Conservation (phyloP, 2,329 filamentous ascomycete species). For the Alternaria ethzedia region DNA sequence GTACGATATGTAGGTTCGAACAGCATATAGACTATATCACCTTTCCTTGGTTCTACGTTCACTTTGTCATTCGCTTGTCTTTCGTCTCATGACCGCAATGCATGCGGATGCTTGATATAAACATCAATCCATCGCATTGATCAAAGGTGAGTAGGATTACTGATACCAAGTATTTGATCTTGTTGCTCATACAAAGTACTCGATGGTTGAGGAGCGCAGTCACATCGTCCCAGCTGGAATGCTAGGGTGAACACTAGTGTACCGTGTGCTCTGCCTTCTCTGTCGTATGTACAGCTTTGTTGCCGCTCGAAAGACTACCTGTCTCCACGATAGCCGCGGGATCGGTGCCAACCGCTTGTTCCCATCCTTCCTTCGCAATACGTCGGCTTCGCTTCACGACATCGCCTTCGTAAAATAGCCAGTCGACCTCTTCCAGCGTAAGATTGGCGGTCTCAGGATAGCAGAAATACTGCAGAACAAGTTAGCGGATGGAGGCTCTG, state of each 20-base stretch:
- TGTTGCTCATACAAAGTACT: neutral
- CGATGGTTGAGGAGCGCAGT: neutral
- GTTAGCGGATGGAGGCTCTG: neutral
- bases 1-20: slow-evolving; percentile 12
- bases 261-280: neutral
- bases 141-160: neutral
- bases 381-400: slow-evolving; percentile 28
- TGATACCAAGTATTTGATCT: neutral
- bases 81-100: neutral
- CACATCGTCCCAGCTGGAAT: neutral
- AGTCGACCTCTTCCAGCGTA: slow-evolving; percentile 46
- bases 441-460: slow-evolving; percentile 47
- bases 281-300: neutral
- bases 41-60: neutral
- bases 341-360: slow-evolving; percentile 16
- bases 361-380: slow-evolving; percentile 37
- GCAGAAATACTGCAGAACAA: slow-evolving; percentile 48
- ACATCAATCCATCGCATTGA: neutral
- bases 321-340: slow-evolving; percentile 16
- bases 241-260: neutral
- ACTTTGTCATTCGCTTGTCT: neutral
- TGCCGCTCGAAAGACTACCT: slow-evolving; percentile 16
- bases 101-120: neutral
- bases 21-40: neutral
- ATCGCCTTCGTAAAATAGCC: slow-evolving; percentile 41